Conservation (phyloP, 2,329 filamentous ascomycete genomes). For the Proliferodiscus dingleyae region DNA sequence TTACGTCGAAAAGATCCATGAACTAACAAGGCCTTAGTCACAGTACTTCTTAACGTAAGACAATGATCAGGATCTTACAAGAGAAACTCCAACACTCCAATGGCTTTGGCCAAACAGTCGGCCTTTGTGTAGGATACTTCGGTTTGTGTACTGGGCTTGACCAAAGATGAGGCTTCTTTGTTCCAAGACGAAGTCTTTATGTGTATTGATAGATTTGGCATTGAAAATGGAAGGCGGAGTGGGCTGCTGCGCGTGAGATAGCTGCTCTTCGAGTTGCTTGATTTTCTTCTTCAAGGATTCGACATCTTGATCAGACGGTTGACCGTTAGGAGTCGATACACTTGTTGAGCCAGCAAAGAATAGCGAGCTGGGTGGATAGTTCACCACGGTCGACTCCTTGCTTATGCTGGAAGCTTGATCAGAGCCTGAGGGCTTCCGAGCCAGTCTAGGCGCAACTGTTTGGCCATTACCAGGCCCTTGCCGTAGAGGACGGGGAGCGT, state of each 20-base stretch:
- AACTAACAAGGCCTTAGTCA: slow-evolving; percentile 34
- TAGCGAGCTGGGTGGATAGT: slow-evolving; percentile 2
- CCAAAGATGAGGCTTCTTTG: slow-evolving; percentile 33
- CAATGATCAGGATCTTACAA: slow-evolving; percentile 35
- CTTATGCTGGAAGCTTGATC: too few species aligned
- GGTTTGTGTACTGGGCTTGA: slow-evolving; percentile 32
- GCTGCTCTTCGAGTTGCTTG: slow-evolving; percentile 40
- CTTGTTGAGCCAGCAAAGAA: background rate
- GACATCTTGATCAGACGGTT: slow-evolving; percentile 30
- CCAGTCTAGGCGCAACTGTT: background rate
- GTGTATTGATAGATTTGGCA: slow-evolving; percentile 35
- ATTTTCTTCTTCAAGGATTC: slow-evolving; percentile 38
- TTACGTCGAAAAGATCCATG: slow-evolving; percentile 38
- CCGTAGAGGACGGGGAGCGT: slow-evolving; percentile 16
- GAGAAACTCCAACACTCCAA: slow-evolving; percentile 46
- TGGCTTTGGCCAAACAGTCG: slow-evolving; percentile 53
- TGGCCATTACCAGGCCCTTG: background rate
- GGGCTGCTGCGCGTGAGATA: slow-evolving; percentile 28
- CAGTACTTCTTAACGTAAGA: slow-evolving; percentile 7
- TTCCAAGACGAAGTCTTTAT: slow-evolving; percentile 41
- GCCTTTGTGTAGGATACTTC: slow-evolving; percentile 49
- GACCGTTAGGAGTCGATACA: slow-evolving; percentile 23
- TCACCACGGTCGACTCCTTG: slow-evolving; percentile 1
- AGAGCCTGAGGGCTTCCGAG: background rate
- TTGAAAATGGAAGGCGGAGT: slow-evolving; percentile 33